Percentiles rank a stretch among this genome's conserved stretches.
phyloP scores from a whole-genome alignment of 331 rosid genomes.

The Malus hybrid region DNA sequence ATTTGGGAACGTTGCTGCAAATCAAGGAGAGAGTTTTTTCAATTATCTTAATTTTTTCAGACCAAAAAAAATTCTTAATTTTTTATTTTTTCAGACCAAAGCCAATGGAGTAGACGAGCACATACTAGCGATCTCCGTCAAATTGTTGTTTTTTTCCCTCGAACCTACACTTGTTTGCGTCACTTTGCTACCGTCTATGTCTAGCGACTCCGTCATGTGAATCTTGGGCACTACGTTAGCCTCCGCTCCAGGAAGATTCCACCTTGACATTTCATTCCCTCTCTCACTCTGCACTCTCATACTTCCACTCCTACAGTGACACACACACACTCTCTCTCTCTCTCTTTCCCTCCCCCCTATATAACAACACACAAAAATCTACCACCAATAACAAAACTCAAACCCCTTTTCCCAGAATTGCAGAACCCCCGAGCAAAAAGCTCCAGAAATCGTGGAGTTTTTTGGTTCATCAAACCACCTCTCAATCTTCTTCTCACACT shows the following conservation, averaged over 20 bases:
- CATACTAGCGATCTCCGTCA: no score
- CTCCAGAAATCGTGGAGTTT: conserved; percentile 1
- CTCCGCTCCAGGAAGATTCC: not conserved
- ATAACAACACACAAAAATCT: not conserved
- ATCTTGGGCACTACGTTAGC: conserved; percentile 17
- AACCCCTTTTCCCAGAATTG: not conserved
- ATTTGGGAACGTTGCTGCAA: no score
- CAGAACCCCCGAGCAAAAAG: not conserved
- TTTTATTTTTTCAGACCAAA: no score
- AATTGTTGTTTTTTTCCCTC: no score
- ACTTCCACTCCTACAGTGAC: no score
- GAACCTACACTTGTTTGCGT: not conserved
- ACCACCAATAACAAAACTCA: not conserved
- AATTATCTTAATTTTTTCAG: no score
- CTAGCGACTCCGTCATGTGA: not conserved
- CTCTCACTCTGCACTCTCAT: not conserved
- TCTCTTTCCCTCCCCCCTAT: not conserved
- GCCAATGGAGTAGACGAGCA: no score
- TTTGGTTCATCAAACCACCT: conserved; percentile 9
- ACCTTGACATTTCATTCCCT: not conserved
- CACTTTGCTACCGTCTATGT: not conserved
- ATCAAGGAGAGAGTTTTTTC: no score
- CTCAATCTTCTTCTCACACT: conserved; percentile 13
- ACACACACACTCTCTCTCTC: no score
- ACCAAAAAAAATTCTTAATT: no score